Conservation (phyloP, 352 stramenopile genomes). For the Phytophthora cryptogea region DNA sequence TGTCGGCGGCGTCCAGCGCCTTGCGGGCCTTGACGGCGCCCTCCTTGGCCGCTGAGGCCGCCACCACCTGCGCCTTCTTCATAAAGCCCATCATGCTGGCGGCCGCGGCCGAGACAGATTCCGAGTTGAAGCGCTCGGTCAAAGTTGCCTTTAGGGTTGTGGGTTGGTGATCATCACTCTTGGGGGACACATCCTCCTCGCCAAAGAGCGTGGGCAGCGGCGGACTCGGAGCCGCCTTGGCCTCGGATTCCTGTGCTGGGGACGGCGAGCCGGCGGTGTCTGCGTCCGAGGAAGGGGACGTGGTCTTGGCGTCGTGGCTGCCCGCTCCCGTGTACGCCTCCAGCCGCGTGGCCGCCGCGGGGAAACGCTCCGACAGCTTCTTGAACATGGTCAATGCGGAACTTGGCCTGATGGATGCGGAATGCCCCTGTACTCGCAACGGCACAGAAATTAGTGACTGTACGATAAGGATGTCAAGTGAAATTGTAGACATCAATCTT, state of each 20-base stretch:
- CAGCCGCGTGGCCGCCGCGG: conserved; percentile 64
- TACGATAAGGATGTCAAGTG: neutral
- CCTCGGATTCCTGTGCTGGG: conserved; percentile 14
- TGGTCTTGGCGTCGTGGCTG: conserved; percentile 11
- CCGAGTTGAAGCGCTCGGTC: conserved; percentile 69
- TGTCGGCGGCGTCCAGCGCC: conserved; percentile 81
- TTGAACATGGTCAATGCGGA: conserved; percentile 61
- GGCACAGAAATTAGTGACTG: neutral
- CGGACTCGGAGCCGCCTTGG: conserved; percentile 9
- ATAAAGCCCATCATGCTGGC: conserved; percentile 84
- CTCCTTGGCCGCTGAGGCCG: conserved; percentile 70
- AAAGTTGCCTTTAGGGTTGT: conserved; percentile 62
- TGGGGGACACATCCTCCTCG: conserved; percentile 20
- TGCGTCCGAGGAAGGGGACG: conserved; percentile 28
- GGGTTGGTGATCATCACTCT: conserved; percentile 47
- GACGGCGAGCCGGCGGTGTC: conserved; percentile 21
- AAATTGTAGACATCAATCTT: neutral
- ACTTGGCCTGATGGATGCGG: conserved; percentile 2
- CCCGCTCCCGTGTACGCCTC: conserved; percentile 55
- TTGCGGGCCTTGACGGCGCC: conserved; percentile 82
- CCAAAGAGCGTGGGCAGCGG: conserved; percentile 33
- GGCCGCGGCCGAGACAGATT: conserved; percentile 66
- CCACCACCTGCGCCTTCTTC: conserved; percentile 83
- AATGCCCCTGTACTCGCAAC: neutral
- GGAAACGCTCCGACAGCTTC: conserved; percentile 79